Evolutionary conservation across 129 eudicot genomes (phyloP), one percentile per base, ranked within the genome.

Genomic region (Smallanthus sonchifolius): DNA sequence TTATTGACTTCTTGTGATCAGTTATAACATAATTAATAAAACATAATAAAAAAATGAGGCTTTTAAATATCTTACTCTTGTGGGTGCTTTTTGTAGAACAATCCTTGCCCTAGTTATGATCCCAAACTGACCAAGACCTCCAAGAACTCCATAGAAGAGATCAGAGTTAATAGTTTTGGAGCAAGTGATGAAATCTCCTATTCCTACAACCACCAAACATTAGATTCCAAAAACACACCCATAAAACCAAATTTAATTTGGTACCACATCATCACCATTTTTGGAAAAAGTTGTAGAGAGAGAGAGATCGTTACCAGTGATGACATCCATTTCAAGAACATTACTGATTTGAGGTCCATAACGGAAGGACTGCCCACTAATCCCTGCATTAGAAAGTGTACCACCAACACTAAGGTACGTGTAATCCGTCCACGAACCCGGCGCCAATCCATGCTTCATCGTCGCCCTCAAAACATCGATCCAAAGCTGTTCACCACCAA

Each of bases 71-170:
- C 67, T 62, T 84, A 93, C 98, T 65, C 86, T 86, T 54, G 83
- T 83, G 44, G 98, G 98, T 80, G 98, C 97, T 60, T 77, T 80
- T 9, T 85, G 77, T 8, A 90, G 80, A 47, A 79, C 72, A 67
- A 93, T 93, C 80, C 93, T 90, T 73, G 98, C 98, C 57, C 97
- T 80, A 24, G 92, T 88, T 11, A 93, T 88, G 48, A 93, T 88
- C 65, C 98, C 98, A 76, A 93, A 93, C 67, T 93, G 98, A 0
- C 98, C 98, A 43, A 93, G 82, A 30, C 98, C 98, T 28, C 98
- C 98, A 49, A 93, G 84, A 75, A 88, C 96, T 56, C 81, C 98
- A 70, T 78, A 77, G 63, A 90, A 93, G 16, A 93, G 87, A 67
- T 93, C 98, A 3, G 86, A 70, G 45, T 93, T 88, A 20, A 45